Evolutionary conservation across 2,329 filamentous ascomycete species (phyloP).

Genomic region (Monosporascus sp.): DNA sequence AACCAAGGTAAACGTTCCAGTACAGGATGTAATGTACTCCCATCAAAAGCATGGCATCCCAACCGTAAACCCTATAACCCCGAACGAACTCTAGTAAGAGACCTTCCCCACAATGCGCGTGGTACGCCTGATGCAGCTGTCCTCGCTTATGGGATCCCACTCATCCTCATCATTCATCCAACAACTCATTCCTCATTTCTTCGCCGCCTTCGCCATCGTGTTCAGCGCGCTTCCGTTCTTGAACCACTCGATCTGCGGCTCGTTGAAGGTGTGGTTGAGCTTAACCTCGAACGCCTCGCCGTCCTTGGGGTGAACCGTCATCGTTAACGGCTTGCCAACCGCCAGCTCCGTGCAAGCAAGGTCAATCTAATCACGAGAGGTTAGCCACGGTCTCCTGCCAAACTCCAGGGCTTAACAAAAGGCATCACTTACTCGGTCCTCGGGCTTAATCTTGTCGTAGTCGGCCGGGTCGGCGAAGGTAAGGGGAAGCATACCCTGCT

Average conservation of each 20-base stretch:
- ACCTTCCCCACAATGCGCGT: constrained; percentile 27
- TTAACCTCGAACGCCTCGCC: constrained; percentile 75
- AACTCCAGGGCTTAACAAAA: background rate
- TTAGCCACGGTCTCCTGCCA: constrained; percentile 14
- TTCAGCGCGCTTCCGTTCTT: constrained; percentile 96
- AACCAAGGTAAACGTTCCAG: constrained; percentile 19
- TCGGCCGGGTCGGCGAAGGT: constrained; percentile 93
- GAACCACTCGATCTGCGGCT: constrained; percentile 97
- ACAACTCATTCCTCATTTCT: constrained; percentile 17
- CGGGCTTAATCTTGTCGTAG: constrained; percentile 93
- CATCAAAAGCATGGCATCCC: constrained; percentile 21
- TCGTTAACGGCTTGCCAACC: constrained; percentile 87
- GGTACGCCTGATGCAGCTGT: constrained; percentile 12
- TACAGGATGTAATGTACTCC: constrained; percentile 10
- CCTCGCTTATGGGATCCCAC: constrained; percentile 11
- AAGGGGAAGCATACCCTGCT: constrained; percentile 99
- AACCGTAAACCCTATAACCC: constrained; percentile 26
- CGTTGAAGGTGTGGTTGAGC: constrained; percentile 96
- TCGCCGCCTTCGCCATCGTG: constrained; percentile 80
- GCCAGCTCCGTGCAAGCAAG: constrained; percentile 82
- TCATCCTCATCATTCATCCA: constrained; percentile 5
- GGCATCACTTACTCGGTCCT: constrained; percentile 62
- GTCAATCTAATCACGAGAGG: constrained; percentile 52
- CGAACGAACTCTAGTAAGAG: constrained; percentile 21
- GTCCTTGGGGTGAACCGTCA: constrained; percentile 87